Conservation (phyloP, 179 eudicot genomes). For the Beta corolliflora region DNA sequence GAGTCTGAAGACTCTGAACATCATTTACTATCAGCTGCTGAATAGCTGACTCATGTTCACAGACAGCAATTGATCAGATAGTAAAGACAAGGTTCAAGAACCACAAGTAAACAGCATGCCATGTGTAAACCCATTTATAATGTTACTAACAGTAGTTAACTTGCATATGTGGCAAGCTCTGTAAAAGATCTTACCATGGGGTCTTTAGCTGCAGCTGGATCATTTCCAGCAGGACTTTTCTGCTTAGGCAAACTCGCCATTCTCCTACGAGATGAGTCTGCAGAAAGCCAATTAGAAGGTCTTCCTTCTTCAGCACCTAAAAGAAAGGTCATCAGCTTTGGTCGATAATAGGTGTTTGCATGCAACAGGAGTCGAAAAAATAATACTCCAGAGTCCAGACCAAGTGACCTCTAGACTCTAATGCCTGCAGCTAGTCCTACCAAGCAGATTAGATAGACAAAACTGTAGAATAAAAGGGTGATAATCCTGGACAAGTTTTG, state of each 20-base stretch:
- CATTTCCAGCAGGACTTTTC: slow-evolving; percentile 61
- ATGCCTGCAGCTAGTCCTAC: not conserved
- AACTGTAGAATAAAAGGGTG: not conserved
- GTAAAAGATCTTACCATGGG: slow-evolving; percentile 36
- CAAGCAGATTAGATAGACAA: not conserved
- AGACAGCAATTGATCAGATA: not conserved
- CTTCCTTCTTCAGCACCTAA: slow-evolving; percentile 76
- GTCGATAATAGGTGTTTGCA: not conserved
- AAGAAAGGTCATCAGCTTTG: slow-evolving; percentile 18
- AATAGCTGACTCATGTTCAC: not conserved
- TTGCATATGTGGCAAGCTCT: slow-evolving; percentile 5
- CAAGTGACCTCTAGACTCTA: not conserved
- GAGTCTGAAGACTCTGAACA: not conserved
- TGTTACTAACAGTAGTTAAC: not conserved
- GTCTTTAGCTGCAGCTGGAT: slow-evolving; percentile 52
- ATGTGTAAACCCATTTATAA: not conserved
- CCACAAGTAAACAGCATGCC: no score
- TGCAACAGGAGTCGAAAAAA: not conserved
- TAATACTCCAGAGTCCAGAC: not conserved
- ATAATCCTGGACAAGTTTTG: not conserved
- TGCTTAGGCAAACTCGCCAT: slow-evolving; percentile 63
- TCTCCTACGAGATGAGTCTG: slow-evolving; percentile 59
- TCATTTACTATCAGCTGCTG: not conserved
- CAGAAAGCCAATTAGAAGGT: slow-evolving; percentile 64
- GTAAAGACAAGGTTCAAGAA: not conserved